phyloP scores from a whole-genome alignment of 2,329 filamentous ascomycete species.

The Hypoxylon sp. region DNA sequence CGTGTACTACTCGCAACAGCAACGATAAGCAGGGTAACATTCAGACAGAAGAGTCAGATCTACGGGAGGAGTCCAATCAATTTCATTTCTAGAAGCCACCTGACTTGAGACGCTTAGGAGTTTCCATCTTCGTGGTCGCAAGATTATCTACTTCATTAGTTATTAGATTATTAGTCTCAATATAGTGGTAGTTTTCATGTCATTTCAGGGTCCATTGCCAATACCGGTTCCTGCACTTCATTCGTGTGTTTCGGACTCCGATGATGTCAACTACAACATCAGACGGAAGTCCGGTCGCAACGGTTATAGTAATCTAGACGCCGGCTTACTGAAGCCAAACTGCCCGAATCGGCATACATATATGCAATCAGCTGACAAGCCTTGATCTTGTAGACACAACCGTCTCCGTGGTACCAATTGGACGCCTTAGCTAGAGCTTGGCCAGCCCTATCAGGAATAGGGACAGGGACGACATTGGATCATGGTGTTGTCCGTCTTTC shows the following conservation, averaged over 20 bases:
- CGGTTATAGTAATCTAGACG: constrained; percentile 45
- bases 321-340: constrained; percentile 45
- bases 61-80: constrained; percentile 5
- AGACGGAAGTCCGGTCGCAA: constrained; percentile 39
- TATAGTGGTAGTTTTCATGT: constrained; percentile 8
- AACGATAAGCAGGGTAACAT: constrained; percentile 37
- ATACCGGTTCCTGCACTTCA: constrained; percentile 21
- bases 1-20: constrained; percentile 20
- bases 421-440: constrained; percentile 35
- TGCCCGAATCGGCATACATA: constrained; percentile 39
- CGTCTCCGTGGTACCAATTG: constrained; percentile 28
- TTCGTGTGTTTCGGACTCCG: constrained; percentile 44
- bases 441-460: constrained; percentile 33
- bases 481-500: background rate
- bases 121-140: constrained; percentile 17
- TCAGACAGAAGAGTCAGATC: background rate
- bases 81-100: constrained; percentile 9
- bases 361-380: constrained; percentile 43
- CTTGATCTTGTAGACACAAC: constrained; percentile 14
- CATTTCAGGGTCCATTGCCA: constrained; percentile 24
- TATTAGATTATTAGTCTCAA: constrained; percentile 12
- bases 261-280: constrained; percentile 43
- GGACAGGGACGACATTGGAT: constrained; percentile 23
- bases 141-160: constrained; percentile 6
- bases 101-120: constrained; percentile 10